Percentiles rank a stretch among this genome's conserved stretches.
Conservation (phyloP, 2,329 filamentous ascomycete species). For the Pleoardoris graminearum region DNA sequence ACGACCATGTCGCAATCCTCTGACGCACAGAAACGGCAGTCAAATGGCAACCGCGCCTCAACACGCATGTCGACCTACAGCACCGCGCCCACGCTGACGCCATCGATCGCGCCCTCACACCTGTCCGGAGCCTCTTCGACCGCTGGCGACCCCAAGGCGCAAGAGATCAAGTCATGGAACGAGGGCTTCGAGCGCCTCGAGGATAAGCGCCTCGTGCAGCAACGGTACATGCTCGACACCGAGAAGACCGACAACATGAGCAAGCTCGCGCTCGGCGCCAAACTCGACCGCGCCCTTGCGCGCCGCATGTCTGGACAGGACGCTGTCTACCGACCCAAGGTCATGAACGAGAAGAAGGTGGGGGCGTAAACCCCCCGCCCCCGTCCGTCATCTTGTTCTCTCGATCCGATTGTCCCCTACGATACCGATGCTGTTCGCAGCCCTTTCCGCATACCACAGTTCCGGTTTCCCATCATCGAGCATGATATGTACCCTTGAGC, state of each 20-base stretch:
- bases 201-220: slow-evolving; percentile 80
- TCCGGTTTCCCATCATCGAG: slow-evolving; percentile 3
- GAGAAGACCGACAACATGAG: slow-evolving; percentile 81
- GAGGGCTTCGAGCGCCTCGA: slow-evolving; percentile 83
- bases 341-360: slow-evolving; percentile 42
- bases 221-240: slow-evolving; percentile 77
- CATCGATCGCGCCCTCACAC: slow-evolving; percentile 54
- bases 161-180: slow-evolving; percentile 75
- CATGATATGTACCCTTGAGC: slow-evolving; percentile 1
- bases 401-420: neutral
- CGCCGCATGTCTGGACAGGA: slow-evolving; percentile 88
- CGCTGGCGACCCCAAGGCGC: slow-evolving; percentile 54
- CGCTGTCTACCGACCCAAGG: slow-evolving; percentile 72
- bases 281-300: slow-evolving; percentile 84
- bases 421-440: slow-evolving; percentile 10
- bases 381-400: neutral
- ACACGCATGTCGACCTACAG: slow-evolving; percentile 57
- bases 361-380: slow-evolving; percentile 27
- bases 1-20: slow-evolving; percentile 26
- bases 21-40: slow-evolving; percentile 36
- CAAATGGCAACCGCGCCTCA: slow-evolving; percentile 44
- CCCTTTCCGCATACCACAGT: neutral
- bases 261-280: slow-evolving; percentile 86
- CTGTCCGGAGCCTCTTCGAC: slow-evolving; percentile 42
- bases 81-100: slow-evolving; percentile 54